These are phyloP conservation scores for Hypholoma fasciculare DNA, from an alignment of 768 basidiomycete species.

Conservation along the genomic window DNA sequence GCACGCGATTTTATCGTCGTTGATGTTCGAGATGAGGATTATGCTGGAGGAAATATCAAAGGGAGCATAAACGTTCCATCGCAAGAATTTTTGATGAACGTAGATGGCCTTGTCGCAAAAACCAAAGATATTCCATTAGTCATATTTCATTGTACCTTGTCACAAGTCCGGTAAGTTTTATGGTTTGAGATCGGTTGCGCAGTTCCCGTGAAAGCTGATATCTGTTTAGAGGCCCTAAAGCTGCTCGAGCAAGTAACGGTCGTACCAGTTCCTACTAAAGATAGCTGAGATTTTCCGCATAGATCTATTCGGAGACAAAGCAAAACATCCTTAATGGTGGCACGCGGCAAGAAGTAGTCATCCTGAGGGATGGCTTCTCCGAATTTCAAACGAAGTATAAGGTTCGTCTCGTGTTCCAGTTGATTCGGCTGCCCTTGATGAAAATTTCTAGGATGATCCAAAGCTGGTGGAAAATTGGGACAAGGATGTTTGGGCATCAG, in stretches of 20 bases:
- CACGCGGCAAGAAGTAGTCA: slow-evolving; percentile 52
- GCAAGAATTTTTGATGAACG: slow-evolving; percentile 50
- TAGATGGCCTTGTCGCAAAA: slow-evolving; percentile 58
- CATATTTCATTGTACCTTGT: slow-evolving; percentile 79
- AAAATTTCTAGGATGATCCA: slow-evolving; percentile 54
- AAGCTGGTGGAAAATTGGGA: slow-evolving; percentile 79
- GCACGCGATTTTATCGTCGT: slow-evolving; percentile 73
- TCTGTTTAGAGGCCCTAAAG: slow-evolving; percentile 65
- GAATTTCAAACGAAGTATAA: slow-evolving; percentile 71
- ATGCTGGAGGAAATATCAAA: slow-evolving; percentile 76
- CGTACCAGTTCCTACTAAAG: neutral
- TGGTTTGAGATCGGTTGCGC: no score
- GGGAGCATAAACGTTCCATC: slow-evolving; percentile 66
- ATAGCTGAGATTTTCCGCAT: slow-evolving; percentile 8
- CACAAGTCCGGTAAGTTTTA: slow-evolving; percentile 67
- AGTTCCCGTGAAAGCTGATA: neutral
- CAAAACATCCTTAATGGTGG: slow-evolving; percentile 42
- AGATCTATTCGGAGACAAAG: slow-evolving; percentile 74
- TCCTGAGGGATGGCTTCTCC: slow-evolving; percentile 73
- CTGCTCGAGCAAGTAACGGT: slow-evolving; percentile 57
- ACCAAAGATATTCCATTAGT: slow-evolving; percentile 63
- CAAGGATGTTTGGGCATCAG: slow-evolving; percentile 57
- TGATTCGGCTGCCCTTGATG: neutral
- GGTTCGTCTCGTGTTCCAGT: slow-evolving; percentile 31
- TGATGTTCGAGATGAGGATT: slow-evolving; percentile 87